Evolutionary conservation across 169 alveolate genomes (phyloP).

Genomic region (Theileria parva): DNA sequence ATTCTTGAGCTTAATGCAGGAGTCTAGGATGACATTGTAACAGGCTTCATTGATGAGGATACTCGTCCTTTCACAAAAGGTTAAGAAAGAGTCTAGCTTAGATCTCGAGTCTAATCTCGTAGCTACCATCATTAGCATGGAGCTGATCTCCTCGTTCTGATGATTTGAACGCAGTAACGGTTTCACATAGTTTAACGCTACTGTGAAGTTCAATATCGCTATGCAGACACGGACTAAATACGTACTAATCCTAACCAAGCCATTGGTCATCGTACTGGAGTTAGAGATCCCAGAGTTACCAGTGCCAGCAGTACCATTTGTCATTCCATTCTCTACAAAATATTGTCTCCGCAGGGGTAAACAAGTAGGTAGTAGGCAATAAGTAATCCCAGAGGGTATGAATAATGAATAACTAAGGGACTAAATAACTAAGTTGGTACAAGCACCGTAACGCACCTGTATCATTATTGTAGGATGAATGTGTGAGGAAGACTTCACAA

Average conservation of each 20-base stretch:
- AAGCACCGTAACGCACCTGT: too few relatives aligned
- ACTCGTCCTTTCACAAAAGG: slow-evolving; percentile 50
- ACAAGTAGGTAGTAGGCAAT: too few relatives aligned
- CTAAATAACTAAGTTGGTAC: too few relatives aligned
- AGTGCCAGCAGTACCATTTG: too few relatives aligned
- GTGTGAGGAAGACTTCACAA: slow-evolving; percentile 37
- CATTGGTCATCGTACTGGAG: neutral
- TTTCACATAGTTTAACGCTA: slow-evolving; percentile 30
- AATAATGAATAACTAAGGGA: too few relatives aligned
- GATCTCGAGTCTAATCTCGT: slow-evolving; percentile 34
- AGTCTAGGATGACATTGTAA: slow-evolving; percentile 53
- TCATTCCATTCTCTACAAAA: too few relatives aligned
- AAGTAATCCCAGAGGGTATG: too few relatives aligned
- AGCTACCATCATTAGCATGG: slow-evolving; percentile 30
- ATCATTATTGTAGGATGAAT: neutral
- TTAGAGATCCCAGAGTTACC: neutral
- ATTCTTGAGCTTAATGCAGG: slow-evolving; percentile 59
- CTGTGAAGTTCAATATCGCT: slow-evolving; percentile 23
- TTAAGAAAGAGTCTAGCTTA: slow-evolving; percentile 52
- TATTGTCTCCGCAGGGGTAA: too few relatives aligned
- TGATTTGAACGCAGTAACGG: slow-evolving; percentile 24
- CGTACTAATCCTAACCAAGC: neutral
- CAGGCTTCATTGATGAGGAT: slow-evolving; percentile 42
- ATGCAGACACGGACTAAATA: slow-evolving; percentile 45
- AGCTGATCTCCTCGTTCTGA: slow-evolving; percentile 44